These are phyloP conservation scores for Friedmanniomyces endolithicus DNA, from an alignment of 495 filamentous ascomycete species.

Conservation along the genomic window DNA sequence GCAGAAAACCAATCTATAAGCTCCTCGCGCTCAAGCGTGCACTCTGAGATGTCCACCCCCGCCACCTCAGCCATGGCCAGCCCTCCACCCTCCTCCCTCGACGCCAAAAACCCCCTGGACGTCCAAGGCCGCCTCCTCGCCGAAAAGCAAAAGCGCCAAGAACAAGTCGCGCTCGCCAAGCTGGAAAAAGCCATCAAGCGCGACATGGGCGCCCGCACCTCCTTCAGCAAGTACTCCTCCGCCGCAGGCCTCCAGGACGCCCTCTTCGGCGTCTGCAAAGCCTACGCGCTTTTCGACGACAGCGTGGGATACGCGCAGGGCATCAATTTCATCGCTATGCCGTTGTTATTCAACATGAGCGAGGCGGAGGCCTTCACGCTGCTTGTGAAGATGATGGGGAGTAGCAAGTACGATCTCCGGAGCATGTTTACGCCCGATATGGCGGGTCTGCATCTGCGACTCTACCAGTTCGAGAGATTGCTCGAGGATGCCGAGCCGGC, in stretches of 20 bases:
- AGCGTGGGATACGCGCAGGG: slow-evolving; percentile 93
- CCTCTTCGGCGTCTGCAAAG: slow-evolving; percentile 90
- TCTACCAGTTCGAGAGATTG: slow-evolving; percentile 90
- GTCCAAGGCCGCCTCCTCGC: slow-evolving; percentile 50
- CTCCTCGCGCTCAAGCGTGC: slow-evolving; percentile 71
- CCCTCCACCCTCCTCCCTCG: slow-evolving; percentile 27
- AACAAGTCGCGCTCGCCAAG: slow-evolving; percentile 50
- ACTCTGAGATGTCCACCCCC: slow-evolving; percentile 63
- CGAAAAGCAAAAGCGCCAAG: slow-evolving; percentile 67
- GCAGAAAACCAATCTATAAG: slow-evolving; percentile 46
- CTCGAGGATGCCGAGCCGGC: slow-evolving; percentile 91
- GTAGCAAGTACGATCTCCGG: slow-evolving; percentile 78
- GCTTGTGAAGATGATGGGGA: slow-evolving; percentile 72
- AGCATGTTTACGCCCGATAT: slow-evolving; percentile 94
- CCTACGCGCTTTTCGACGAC: slow-evolving; percentile 92
- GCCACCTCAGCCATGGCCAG: slow-evolving; percentile 50
- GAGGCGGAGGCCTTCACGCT: slow-evolving; percentile 95
- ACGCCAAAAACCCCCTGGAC: slow-evolving; percentile 49
- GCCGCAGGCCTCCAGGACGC: slow-evolving; percentile 85
- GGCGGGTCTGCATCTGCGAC: slow-evolving; percentile 82
- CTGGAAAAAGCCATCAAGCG: slow-evolving; percentile 84
- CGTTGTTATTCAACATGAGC: slow-evolving; percentile 95
- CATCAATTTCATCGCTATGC: slow-evolving; percentile 98
- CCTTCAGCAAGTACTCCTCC: slow-evolving; percentile 85
- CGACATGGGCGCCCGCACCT: slow-evolving; percentile 84